phyloP scores from a whole-genome alignment of 139 green algal genomes.

The Mesostigma viride region DNA sequence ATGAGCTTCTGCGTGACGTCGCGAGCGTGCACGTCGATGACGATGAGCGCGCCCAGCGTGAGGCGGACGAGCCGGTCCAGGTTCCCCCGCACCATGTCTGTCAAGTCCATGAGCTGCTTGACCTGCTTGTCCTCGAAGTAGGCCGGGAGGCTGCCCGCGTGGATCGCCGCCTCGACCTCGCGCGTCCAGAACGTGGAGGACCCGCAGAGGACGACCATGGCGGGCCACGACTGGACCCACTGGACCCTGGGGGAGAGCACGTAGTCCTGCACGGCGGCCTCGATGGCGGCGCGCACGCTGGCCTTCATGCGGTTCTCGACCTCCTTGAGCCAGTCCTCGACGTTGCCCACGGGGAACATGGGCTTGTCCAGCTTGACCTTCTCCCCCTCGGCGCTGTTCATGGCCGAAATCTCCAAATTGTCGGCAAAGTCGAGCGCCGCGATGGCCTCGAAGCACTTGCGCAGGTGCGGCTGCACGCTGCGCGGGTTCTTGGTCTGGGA shows the following conservation, averaged over 20 bases:
- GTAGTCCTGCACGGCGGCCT: slow-evolving; percentile 32
- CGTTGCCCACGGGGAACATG: slow-evolving; percentile 52
- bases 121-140: slow-evolving; percentile 17
- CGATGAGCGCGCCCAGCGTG: slow-evolving; percentile 66
- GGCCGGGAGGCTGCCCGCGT: slow-evolving; percentile 2
- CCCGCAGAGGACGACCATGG: slow-evolving; percentile 64
- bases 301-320: slow-evolving; percentile 60
- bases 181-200: slow-evolving; percentile 50
- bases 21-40: slow-evolving; percentile 64
- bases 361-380: slow-evolving; percentile 29
- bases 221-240: slow-evolving; percentile 66
- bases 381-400: slow-evolving; percentile 52
- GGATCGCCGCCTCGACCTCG: slow-evolving; percentile 23
- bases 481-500: slow-evolving; percentile 40
- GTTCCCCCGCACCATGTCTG: slow-evolving; percentile 54
- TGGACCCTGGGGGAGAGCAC: slow-evolving; percentile 32
- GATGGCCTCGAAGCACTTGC: slow-evolving; percentile 79
- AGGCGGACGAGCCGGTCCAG: slow-evolving; percentile 43
- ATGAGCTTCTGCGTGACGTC: slow-evolving; percentile 43
- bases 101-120: slow-evolving; percentile 55
- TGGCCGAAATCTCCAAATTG: slow-evolving; percentile 52
- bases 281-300: slow-evolving; percentile 47
- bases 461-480: slow-evolving; percentile 51
- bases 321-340: slow-evolving; percentile 66
- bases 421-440: slow-evolving; percentile 56